Percentiles rank a stretch among this genome's conserved stretches.
These are phyloP conservation scores for Achaetomium macrosporum DNA, from an alignment of 2,329 filamentous ascomycete species.

Conservation along the genomic window DNA sequence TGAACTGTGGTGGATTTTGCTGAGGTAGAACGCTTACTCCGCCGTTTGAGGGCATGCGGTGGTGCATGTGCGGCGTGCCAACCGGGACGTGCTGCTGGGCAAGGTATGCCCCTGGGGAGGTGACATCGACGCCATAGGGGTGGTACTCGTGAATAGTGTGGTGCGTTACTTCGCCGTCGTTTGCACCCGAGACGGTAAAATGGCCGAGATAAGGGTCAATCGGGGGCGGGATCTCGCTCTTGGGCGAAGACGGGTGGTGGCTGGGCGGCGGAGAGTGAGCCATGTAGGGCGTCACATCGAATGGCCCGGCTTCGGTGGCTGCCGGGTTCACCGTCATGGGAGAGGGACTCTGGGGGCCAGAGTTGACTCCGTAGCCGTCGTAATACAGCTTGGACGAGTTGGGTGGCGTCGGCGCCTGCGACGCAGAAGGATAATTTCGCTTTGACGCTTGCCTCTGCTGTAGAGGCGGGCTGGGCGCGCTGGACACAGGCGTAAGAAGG, in stretches of 20 bases:
- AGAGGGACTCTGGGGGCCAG: constrained; percentile 40
- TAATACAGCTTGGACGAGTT: constrained; percentile 43
- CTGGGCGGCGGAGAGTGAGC: constrained; percentile 29
- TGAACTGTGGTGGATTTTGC: constrained; percentile 21
- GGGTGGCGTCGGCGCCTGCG: constrained; percentile 46
- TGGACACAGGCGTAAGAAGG: constrained; percentile 48
- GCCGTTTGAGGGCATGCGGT: constrained; percentile 20
- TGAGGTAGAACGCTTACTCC: constrained; percentile 21
- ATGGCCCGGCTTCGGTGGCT: constrained; percentile 32
- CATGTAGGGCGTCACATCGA: constrained; percentile 34
- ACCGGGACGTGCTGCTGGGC: constrained; percentile 12
- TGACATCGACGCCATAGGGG: constrained; percentile 18
- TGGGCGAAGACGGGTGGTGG: constrained; percentile 28
- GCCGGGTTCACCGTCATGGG: constrained; percentile 39
- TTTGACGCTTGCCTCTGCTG: constrained; percentile 37
- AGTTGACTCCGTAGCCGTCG: constrained; percentile 36
- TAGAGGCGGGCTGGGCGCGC: constrained; percentile 42
- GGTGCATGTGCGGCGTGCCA: constrained; percentile 20
- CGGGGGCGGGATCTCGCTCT: constrained; percentile 32
- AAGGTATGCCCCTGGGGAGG: constrained; percentile 8
- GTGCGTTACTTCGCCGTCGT: constrained; percentile 27
- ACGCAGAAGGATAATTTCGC: constrained; percentile 34
- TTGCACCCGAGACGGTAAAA: constrained; percentile 33
- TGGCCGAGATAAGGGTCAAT: constrained; percentile 32
- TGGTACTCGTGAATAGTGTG: constrained; percentile 26